A percentile compares a stretch with the other conserved stretches of the same genome.
These are phyloP conservation scores for Saccharomyces hybrid DNA, from an alignment of 1,139 yeast species.

Conservation along the genomic window DNA sequence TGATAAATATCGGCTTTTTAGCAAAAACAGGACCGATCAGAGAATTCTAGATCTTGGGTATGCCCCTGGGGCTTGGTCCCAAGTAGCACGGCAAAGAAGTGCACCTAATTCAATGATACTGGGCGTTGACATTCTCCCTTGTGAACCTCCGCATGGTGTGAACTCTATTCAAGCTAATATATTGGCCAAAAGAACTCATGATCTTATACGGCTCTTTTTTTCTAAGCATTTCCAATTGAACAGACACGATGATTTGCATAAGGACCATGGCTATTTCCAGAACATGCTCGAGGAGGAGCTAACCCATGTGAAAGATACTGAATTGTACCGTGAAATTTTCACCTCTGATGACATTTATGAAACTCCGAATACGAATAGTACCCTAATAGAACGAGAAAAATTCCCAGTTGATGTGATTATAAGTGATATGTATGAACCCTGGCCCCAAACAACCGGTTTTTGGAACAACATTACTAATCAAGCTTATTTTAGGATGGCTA, in stretches of 20 bases:
- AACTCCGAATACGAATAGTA: constrained; percentile 1
- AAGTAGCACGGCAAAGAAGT: constrained; percentile 60
- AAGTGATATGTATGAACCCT: constrained; percentile 83
- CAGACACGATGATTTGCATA: constrained; percentile 21
- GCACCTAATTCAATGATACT: constrained; percentile 55
- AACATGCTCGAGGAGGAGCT: constrained; percentile 14
- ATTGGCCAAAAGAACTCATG: constrained; percentile 58
- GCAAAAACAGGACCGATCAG: constrained; percentile 31
- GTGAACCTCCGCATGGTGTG: constrained; percentile 73
- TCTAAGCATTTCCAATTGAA: constrained; percentile 35
- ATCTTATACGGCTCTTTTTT: constrained; percentile 50
- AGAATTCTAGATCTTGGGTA: constrained; percentile 84
- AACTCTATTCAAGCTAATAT: constrained; percentile 83
- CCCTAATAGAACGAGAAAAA: constrained; percentile 7
- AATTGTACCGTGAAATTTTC: constrained; percentile 14
- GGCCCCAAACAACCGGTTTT: constrained; percentile 55
- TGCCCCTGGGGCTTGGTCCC: constrained; percentile 97
- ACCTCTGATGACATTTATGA: constrained; percentile 6
- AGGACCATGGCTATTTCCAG: constrained; percentile 25
- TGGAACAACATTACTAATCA: constrained; percentile 69
- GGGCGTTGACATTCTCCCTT: constrained; percentile 79
- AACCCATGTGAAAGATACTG: constrained; percentile 9
- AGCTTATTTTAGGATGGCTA: constrained; percentile 72
- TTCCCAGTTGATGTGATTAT: constrained; percentile 59
- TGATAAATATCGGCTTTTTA: constrained; percentile 52